phyloP scores from a whole-genome alignment of 176 grass and related monocot species.

The Puccinellia tenuiflora region DNA sequence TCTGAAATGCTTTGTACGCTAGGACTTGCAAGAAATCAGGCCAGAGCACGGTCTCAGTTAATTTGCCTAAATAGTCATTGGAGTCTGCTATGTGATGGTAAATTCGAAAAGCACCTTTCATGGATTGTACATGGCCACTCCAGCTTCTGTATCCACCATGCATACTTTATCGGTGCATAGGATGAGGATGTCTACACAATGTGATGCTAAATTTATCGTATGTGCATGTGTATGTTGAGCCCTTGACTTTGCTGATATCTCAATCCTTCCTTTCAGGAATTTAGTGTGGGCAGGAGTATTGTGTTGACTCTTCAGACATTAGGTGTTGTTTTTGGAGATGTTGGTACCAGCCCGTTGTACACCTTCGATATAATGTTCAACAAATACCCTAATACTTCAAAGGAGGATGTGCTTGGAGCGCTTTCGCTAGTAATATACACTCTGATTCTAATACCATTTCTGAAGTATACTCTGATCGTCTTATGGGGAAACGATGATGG shows the following conservation, averaged over 20 bases:
- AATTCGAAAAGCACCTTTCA: constrained; percentile 1
- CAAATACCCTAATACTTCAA: constrained; percentile 74
- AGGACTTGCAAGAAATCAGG: neutral
- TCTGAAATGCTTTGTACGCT: neutral
- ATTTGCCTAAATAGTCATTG: neutral
- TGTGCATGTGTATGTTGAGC: neutral
- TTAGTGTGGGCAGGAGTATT: constrained; percentile 64
- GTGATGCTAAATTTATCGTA: neutral
- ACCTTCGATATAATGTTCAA: constrained; percentile 99
- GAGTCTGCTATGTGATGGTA: neutral
- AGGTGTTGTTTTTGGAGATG: constrained; percentile 95
- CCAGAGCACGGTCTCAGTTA: neutral
- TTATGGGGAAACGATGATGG: constrained; percentile 94
- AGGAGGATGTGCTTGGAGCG: constrained; percentile 93
- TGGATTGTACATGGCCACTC: neutral
- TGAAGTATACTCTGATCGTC: constrained; percentile 92
- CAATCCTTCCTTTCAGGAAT: constrained; percentile 57
- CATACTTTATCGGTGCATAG: neutral
- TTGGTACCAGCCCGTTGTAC: constrained; percentile 93
- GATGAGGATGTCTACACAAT: neutral
- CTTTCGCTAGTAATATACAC: constrained; percentile 98
- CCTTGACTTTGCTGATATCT: constrained; percentile 16
- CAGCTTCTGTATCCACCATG: neutral
- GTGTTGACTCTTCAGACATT: constrained; percentile 90
- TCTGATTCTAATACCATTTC: constrained; percentile 82